Evolutionary conservation across 1,284 basidiomycete genomes (phyloP).

Genomic region (Puccinia novopanici): DNA sequence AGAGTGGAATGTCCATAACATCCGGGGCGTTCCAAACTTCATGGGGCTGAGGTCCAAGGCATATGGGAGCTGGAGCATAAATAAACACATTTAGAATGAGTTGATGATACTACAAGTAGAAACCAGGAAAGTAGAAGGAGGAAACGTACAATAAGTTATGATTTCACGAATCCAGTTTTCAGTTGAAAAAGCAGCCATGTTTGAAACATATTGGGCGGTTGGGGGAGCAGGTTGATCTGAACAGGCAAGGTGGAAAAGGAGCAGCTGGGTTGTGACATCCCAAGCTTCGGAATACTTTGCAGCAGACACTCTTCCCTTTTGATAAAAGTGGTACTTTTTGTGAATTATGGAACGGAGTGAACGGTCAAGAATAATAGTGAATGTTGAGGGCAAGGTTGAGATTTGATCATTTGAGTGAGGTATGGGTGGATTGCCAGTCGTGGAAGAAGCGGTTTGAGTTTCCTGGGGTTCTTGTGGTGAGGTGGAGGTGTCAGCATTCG

Average conservation of each 20-base stretch:
- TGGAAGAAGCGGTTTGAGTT: neutral
- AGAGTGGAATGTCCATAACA: neutral
- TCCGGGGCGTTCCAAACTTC: neutral
- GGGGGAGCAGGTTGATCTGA: constrained; percentile 10
- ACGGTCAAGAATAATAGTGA: neutral
- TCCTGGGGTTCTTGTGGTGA: neutral
- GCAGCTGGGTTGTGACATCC: constrained; percentile 2
- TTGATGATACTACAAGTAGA: no score
- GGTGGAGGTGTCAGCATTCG: neutral
- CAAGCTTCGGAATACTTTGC: neutral
- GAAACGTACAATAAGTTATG: neutral
- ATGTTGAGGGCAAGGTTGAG: neutral
- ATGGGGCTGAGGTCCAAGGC: neutral
- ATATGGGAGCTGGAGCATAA: neutral
- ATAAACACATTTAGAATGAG: no score
- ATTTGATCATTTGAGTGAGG: neutral
- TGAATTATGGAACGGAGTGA: neutral
- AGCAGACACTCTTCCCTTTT: neutral
- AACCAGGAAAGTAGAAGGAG: no score
- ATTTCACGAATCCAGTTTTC: constrained; percentile 4
- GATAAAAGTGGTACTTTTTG: neutral
- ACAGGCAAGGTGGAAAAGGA: neutral
- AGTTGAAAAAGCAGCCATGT: neutral
- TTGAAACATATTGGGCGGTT: neutral
- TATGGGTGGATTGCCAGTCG: neutral